Evolutionary conservation across 2,329 filamentous ascomycete genomes (phyloP).

Genomic region (Trichoderma sp.): DNA sequence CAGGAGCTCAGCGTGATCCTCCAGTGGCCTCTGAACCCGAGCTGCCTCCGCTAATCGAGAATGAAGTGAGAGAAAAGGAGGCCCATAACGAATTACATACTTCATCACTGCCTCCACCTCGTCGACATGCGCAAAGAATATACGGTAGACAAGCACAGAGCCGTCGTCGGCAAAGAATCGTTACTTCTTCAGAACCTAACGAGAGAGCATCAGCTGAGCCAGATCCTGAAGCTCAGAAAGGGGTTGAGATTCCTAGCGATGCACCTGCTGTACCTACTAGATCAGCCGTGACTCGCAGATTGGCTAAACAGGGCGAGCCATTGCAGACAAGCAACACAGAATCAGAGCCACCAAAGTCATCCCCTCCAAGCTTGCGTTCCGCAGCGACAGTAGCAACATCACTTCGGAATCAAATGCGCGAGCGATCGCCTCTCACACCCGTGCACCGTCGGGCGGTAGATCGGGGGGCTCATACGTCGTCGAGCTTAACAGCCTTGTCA

Average conservation of each 20-base stretch:
- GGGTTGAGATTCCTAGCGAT: not conserved
- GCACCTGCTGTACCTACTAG: not conserved
- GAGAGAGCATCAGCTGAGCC: constrained; percentile 9
- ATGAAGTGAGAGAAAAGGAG: constrained; percentile 21
- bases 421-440: constrained; percentile 27
- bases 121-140: constrained; percentile 10
- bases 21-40: constrained; percentile 34
- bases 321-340: not conserved
- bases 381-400: not conserved
- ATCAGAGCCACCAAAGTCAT: not conserved
- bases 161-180: not conserved
- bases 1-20: constrained; percentile 24
- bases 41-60: constrained; percentile 32
- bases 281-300: not conserved
- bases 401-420: constrained; percentile 21
- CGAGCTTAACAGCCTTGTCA: constrained; percentile 41
- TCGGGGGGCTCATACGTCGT: constrained; percentile 30
- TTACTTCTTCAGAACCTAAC: constrained; percentile 1
- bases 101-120: constrained; percentile 4
- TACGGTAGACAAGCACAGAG: constrained; percentile 3
- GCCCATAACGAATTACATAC: constrained; percentile 21
- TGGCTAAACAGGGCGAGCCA: not conserved
- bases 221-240: not conserved
- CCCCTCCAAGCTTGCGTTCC: not conserved
- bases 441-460: constrained; percentile 21